phyloP scores from a whole-genome alignment of 1,284 basidiomycete genomes.

The Cryptococcus neoformans region DNA sequence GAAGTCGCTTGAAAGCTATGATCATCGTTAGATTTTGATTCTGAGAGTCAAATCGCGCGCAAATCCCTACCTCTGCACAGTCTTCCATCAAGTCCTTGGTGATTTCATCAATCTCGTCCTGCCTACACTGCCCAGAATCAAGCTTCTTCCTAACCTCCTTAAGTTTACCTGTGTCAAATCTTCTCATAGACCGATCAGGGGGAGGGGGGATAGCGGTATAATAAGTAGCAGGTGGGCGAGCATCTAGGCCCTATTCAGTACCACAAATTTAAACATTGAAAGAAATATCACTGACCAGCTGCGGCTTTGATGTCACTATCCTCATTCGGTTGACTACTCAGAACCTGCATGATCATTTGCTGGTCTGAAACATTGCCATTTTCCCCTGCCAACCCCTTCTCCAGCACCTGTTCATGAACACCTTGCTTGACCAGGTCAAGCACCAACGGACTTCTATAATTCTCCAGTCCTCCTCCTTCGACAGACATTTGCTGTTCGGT shows the following conservation, averaged over 20 bases:
- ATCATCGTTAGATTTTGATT: neutral
- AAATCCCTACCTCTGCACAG: constrained; percentile 41
- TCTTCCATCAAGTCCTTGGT: constrained; percentile 84
- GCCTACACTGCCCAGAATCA: constrained; percentile 72
- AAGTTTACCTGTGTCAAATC: constrained; percentile 90
- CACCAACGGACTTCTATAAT: constrained; percentile 87
- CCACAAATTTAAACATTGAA: neutral
- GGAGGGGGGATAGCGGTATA: constrained; percentile 88
- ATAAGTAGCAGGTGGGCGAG: constrained; percentile 58
- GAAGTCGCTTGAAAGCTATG: constrained; percentile 94
- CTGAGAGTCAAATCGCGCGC: neutral
- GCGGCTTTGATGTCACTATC: constrained; percentile 79
- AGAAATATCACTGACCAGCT: constrained; percentile 61
- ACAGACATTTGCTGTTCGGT: constrained; percentile 77
- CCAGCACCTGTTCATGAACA: constrained; percentile 59
- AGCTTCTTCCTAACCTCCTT: constrained; percentile 91
- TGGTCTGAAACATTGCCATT: constrained; percentile 72
- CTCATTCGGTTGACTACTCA: constrained; percentile 70
- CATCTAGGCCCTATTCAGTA: constrained; percentile 16
- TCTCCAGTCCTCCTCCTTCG: constrained; percentile 82
- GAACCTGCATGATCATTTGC: constrained; percentile 92
- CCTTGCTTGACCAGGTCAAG: constrained; percentile 74
- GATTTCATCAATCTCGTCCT: constrained; percentile 87
- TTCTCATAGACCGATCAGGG: constrained; percentile 67
- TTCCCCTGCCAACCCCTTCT: constrained; percentile 28